Percentiles rank a stretch among this genome's conserved stretches.
phyloP scores from a whole-genome alignment of 2,329 filamentous ascomycete genomes.

The Alternaria conjuncta region DNA sequence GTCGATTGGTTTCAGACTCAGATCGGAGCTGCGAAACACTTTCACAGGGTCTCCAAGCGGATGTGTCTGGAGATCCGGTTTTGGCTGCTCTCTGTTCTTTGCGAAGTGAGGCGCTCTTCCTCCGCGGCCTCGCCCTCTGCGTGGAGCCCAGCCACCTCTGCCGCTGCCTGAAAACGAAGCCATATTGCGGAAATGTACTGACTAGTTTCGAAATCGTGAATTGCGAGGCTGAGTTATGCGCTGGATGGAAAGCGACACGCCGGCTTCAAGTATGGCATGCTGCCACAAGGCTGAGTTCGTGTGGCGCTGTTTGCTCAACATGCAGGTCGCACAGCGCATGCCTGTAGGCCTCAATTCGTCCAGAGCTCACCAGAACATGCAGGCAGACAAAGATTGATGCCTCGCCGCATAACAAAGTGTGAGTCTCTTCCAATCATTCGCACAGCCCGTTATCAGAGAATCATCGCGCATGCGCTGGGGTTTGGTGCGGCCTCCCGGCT shows the following conservation, averaged over 20 bases:
- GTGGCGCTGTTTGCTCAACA: constrained; percentile 26
- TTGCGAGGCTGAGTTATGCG: background rate
- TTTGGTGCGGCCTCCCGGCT: constrained; percentile 5
- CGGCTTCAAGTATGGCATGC: constrained; percentile 13
- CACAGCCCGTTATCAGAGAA: constrained; percentile 21
- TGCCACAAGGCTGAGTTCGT: constrained; percentile 35
- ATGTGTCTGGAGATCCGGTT: constrained; percentile 33
- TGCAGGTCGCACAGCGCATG: constrained; percentile 25
- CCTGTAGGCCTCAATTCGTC: constrained; percentile 22
- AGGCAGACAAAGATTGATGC: constrained; percentile 18
- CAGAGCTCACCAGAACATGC: constrained; percentile 17
- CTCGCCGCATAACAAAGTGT: constrained; percentile 18
- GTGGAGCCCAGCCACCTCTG: constrained; percentile 34
- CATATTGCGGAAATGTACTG: background rate
- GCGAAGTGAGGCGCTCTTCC: constrained; percentile 13
- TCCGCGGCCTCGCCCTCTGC: constrained; percentile 23
- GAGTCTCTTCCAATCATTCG: constrained; percentile 34
- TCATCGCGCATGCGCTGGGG: constrained; percentile 11
- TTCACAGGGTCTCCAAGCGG: constrained; percentile 40
- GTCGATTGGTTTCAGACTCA: background rate
- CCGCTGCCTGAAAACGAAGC: constrained; percentile 5
- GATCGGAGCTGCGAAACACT: constrained; percentile 20
- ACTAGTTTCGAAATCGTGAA: background rate
- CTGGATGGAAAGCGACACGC: background rate
- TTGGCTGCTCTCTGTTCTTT: constrained; percentile 13